Conservation (phyloP, 2,329 filamentous ascomycete species). For the Zasmidium citrigriseum region DNA sequence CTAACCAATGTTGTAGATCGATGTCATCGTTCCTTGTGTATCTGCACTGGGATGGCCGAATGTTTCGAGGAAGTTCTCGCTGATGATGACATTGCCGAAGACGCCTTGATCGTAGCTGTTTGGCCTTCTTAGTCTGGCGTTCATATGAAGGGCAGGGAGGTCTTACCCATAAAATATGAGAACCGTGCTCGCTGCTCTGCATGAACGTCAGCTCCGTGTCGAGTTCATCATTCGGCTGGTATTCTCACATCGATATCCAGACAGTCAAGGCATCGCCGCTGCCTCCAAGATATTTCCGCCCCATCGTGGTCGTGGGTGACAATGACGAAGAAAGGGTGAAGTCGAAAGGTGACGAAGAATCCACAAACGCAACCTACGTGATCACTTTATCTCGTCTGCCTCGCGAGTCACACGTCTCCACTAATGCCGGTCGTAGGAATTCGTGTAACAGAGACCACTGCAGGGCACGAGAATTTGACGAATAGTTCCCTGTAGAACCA, state of each 20-base stretch:
- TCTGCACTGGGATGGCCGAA: constrained; percentile 38
- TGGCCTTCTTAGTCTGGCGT: neutral
- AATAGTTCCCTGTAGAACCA: neutral
- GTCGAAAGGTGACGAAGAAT: too few relatives aligned
- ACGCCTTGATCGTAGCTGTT: constrained; percentile 13
- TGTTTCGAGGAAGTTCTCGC: constrained; percentile 38
- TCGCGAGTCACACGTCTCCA: neutral
- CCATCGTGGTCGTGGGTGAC: constrained; percentile 40
- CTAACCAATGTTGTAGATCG: constrained; percentile 41
- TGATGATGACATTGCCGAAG: constrained; percentile 39
- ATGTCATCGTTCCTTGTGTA: constrained; percentile 41
- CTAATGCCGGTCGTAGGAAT: neutral
- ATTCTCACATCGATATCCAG: constrained; percentile 49
- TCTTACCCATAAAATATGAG: constrained; percentile 51
- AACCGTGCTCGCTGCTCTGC: constrained; percentile 49
- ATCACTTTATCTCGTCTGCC: neutral
- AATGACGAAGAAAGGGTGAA: neutral
- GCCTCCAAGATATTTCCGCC: constrained; percentile 52
- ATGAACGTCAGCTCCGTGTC: neutral
- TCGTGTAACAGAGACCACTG: neutral
- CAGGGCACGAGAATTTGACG: neutral
- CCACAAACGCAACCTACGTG: neutral
- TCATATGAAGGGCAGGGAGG: constrained; percentile 31
- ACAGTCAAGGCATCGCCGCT: constrained; percentile 53
- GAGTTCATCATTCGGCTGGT: neutral